Conservation (phyloP, 495 filamentous ascomycete species). For the Acidiella bohemica region DNA sequence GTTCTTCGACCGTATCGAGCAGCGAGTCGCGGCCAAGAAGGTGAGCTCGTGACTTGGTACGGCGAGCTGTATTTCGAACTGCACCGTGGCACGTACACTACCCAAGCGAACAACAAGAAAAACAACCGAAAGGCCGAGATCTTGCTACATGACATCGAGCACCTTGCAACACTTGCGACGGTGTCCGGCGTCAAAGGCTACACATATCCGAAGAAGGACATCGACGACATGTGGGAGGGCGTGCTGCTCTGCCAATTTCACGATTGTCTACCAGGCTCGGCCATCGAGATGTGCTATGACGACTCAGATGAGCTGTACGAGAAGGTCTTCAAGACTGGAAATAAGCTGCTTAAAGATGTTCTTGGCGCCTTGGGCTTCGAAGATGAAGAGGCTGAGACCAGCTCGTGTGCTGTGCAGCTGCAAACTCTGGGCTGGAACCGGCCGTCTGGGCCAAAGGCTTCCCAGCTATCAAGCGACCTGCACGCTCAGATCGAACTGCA, state of each 20-base stretch:
- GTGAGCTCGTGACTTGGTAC: conserved; percentile 90
- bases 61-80: conserved; percentile 96
- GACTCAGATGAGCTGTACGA: conserved; percentile 80
- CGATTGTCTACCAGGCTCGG: conserved; percentile 88
- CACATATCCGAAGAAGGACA: conserved; percentile 77
- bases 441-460: conserved; percentile 20
- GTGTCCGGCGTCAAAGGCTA: conserved; percentile 44
- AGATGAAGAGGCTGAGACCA: conserved; percentile 10
- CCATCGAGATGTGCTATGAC: conserved; percentile 93
- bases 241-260: conserved; percentile 88
- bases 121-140: conserved; percentile 81
- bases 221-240: conserved; percentile 89
- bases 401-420: conserved; percentile 31
- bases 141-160: conserved; percentile 73
- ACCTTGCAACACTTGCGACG: conserved; percentile 75
- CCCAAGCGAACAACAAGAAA: conserved; percentile 90
- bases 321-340: conserved; percentile 64
- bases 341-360: conserved; percentile 55
- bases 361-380: conserved; percentile 51
- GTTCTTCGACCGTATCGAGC: conserved; percentile 74
- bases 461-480: background rate
- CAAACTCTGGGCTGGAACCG: conserved; percentile 33
- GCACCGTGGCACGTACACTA: conserved; percentile 92
- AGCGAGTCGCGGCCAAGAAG: conserved; percentile 49
- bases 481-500: conserved; percentile 39